phyloP scores from a whole-genome alignment of 176 grass and related monocot genomes.

The Alloteropsis semialata region DNA sequence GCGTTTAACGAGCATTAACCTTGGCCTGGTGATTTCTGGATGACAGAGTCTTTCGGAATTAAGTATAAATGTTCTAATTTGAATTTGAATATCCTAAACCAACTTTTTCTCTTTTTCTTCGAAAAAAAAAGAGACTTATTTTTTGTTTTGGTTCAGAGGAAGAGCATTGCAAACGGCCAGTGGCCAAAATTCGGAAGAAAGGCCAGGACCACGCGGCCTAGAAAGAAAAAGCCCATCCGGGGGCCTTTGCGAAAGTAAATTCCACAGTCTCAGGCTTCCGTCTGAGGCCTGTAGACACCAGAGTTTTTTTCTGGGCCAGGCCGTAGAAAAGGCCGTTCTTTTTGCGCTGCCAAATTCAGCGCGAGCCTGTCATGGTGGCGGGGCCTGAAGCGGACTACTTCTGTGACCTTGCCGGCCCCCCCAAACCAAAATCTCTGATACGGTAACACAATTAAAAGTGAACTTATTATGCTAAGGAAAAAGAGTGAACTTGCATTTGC shows the following conservation, averaged over 20 bases:
- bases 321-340: not conserved
- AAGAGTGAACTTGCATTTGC: too few relatives aligned
- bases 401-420: too few relatives aligned
- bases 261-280: not conserved
- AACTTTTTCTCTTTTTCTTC: not conserved
- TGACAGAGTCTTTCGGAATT: not conserved
- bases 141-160: too few relatives aligned
- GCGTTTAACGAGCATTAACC: not conserved
- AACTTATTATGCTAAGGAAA: too few relatives aligned
- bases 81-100: not conserved
- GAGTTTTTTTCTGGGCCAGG: not conserved
- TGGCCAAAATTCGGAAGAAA: not conserved
- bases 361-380: too few relatives aligned
- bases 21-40: not conserved
- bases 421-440: too few relatives aligned
- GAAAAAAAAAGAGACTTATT: too few relatives aligned
- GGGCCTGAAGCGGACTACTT: too few relatives aligned
- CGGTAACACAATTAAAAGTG: too few relatives aligned
- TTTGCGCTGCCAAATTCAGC: not conserved
- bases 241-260: not conserved
- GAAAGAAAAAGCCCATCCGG: not conserved
- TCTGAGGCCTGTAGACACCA: too few relatives aligned
- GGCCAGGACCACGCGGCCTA: not conserved
- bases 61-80: not conserved
- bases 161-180: not conserved